Conservation (phyloP, 495 filamentous ascomycete genomes). For the Aspergillus panamensis region DNA sequence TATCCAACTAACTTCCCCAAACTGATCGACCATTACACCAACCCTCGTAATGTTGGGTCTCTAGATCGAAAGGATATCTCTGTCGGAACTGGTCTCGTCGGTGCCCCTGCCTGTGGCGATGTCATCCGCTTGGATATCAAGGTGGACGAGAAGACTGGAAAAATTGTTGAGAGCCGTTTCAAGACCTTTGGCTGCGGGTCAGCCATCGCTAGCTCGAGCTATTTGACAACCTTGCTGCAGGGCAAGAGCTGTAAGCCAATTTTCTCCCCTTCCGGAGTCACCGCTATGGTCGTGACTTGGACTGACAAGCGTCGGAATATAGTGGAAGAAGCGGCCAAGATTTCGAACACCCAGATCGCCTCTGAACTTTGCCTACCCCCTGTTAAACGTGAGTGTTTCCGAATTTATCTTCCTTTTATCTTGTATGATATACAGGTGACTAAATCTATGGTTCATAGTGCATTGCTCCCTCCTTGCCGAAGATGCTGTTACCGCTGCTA, state of each 20-base stretch:
- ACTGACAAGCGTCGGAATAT: constrained; percentile 1
- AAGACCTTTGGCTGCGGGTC: constrained; percentile 98
- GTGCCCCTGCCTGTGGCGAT: constrained; percentile 85
- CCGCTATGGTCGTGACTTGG: neutral
- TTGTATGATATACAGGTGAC: neutral
- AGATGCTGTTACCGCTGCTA: constrained; percentile 99
- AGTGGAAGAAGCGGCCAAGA: constrained; percentile 81
- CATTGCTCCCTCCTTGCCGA: constrained; percentile 99
- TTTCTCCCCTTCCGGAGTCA: neutral
- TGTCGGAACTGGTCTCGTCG: constrained; percentile 96
- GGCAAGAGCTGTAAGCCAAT: constrained; percentile 69
- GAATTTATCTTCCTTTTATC: neutral
- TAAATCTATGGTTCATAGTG: constrained; percentile 30
- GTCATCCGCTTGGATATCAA: constrained; percentile 99
- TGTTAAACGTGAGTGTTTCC: constrained; percentile 71
- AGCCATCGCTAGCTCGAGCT: constrained; percentile 87
- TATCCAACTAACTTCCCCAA: constrained; percentile 10
- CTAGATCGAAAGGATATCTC: constrained; percentile 80
- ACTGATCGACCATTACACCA: constrained; percentile 22
- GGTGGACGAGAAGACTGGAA: constrained; percentile 83
- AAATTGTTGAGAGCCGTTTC: constrained; percentile 92
- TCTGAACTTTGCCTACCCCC: constrained; percentile 96
- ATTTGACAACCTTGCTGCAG: constrained; percentile 86
- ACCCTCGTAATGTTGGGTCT: constrained; percentile 72
- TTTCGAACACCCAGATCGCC: constrained; percentile 95